phyloP scores from a whole-genome alignment of 768 basidiomycete genomes.

The Boletus pseudopeckii region DNA sequence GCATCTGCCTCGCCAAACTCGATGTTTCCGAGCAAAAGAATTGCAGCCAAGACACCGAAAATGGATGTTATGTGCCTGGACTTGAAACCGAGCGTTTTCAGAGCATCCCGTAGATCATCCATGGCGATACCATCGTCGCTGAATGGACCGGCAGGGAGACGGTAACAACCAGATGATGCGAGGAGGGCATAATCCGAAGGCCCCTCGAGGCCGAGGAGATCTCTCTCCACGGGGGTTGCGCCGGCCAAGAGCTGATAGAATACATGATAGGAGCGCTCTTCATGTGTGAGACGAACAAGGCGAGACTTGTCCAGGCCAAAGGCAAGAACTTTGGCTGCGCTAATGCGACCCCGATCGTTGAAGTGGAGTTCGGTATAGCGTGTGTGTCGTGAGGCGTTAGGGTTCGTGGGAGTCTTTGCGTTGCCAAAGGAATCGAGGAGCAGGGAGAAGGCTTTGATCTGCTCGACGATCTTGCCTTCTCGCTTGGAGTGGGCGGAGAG shows the following conservation, averaged over 20 bases:
- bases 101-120: slow-evolving; percentile 54
- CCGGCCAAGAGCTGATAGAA: slow-evolving; percentile 67
- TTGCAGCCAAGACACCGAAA: slow-evolving; percentile 49
- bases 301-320: slow-evolving; percentile 65
- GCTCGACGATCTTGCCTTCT: slow-evolving; percentile 49
- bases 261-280: slow-evolving; percentile 63
- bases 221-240: slow-evolving; percentile 52
- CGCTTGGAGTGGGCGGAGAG: slow-evolving; percentile 57
- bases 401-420: slow-evolving; percentile 60
- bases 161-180: slow-evolving; percentile 58
- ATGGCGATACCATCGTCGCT: slow-evolving; percentile 58
- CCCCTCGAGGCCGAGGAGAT: slow-evolving; percentile 51
- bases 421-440: slow-evolving; percentile 64
- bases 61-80: slow-evolving; percentile 54
- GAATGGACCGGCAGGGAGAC: slow-evolving; percentile 60
- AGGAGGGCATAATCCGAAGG: slow-evolving; percentile 57
- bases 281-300: slow-evolving; percentile 48
- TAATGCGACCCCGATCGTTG: slow-evolving; percentile 51
- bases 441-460: slow-evolving; percentile 51
- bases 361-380: slow-evolving; percentile 63
- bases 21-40: slow-evolving; percentile 57
- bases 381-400: slow-evolving; percentile 61
- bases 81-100: slow-evolving; percentile 60
- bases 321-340: slow-evolving; percentile 54
- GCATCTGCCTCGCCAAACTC: slow-evolving; percentile 55